A percentile compares a stretch with the other conserved stretches of the same genome.
Evolutionary conservation across 179 eudicot species (phyloP).

Genomic region (Corrigiola litoralis): DNA sequence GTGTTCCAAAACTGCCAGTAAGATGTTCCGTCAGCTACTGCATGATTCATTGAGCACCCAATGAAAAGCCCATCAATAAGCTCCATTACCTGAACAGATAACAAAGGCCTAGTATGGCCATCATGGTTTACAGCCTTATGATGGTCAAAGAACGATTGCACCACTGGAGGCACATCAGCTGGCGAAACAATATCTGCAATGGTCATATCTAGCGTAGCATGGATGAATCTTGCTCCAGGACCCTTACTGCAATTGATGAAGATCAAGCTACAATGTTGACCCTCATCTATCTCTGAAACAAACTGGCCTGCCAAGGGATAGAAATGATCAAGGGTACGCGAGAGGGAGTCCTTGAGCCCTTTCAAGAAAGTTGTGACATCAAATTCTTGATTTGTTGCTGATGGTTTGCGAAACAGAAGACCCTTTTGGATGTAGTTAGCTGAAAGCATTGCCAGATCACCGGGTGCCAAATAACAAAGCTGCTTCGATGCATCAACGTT

Average conservation of each 20-base stretch:
- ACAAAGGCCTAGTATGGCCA: constrained; percentile 32
- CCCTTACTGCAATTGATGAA: constrained; percentile 30
- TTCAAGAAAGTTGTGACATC: constrained; percentile 1
- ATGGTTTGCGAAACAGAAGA: constrained; percentile 18
- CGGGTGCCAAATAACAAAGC: constrained; percentile 16
- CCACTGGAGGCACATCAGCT: constrained; percentile 34
- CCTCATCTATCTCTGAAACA: constrained; percentile 23
- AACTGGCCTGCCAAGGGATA: constrained; percentile 32
- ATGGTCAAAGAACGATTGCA: constrained; percentile 42
- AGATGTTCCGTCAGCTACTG: constrained; percentile 39
- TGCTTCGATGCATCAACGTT: background rate
- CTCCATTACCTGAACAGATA: constrained; percentile 43
- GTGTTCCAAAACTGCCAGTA: constrained; percentile 43
- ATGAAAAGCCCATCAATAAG: constrained; percentile 52
- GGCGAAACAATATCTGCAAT: constrained; percentile 30
- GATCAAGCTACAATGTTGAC: constrained; percentile 28
- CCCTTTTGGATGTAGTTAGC: constrained; percentile 26
- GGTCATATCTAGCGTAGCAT: constrained; percentile 20
- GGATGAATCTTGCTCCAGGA: constrained; percentile 42
- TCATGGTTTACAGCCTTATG: constrained; percentile 40
- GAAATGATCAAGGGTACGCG: constrained; percentile 17
- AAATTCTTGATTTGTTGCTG: background rate
- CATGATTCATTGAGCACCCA: constrained; percentile 31
- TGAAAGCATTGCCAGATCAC: constrained; percentile 20
- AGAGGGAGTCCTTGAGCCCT: constrained; percentile 7